Evolutionary conservation across 2,329 filamentous ascomycete genomes (phyloP).

Genomic region (Aspergillus sp.): DNA sequence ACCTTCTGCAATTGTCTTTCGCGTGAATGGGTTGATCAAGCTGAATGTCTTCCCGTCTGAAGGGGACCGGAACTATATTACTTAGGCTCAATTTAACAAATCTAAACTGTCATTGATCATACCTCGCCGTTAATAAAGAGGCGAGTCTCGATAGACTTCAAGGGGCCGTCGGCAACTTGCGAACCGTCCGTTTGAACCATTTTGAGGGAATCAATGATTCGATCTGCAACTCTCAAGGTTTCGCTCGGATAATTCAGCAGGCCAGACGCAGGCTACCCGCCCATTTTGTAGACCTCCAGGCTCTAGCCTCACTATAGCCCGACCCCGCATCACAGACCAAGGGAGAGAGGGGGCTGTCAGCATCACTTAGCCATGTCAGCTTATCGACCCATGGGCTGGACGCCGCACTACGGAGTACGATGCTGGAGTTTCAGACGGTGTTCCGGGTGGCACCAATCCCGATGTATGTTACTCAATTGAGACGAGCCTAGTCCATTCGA

Average conservation of each 20-base stretch:
- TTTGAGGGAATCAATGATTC: not conserved
- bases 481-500: too few relatives aligned
- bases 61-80: constrained; percentile 26
- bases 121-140: constrained; percentile 37
- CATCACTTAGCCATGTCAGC: too few relatives aligned
- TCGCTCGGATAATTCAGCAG: not conserved
- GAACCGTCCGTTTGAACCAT: constrained; percentile 4
- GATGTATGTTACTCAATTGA: too few relatives aligned
- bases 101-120: not conserved
- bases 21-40: constrained; percentile 30
- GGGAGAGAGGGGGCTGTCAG: too few relatives aligned
- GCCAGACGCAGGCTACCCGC: too few relatives aligned
- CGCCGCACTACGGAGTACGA: too few relatives aligned
- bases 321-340: too few relatives aligned
- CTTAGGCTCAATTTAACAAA: not conserved
- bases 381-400: too few relatives aligned
- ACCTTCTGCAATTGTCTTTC: constrained; percentile 31
- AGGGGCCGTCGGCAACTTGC: not conserved
- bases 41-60: constrained; percentile 30
- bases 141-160: constrained; percentile 28
- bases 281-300: too few relatives aligned
- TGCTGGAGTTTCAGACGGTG: too few relatives aligned
- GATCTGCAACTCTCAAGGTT: not conserved
- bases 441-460: too few relatives aligned
- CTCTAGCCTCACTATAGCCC: too few relatives aligned